Percentiles rank a stretch among this genome's conserved stretches.
phyloP scores from a whole-genome alignment of 1,284 basidiomycete species.

The Boletus mariae region DNA sequence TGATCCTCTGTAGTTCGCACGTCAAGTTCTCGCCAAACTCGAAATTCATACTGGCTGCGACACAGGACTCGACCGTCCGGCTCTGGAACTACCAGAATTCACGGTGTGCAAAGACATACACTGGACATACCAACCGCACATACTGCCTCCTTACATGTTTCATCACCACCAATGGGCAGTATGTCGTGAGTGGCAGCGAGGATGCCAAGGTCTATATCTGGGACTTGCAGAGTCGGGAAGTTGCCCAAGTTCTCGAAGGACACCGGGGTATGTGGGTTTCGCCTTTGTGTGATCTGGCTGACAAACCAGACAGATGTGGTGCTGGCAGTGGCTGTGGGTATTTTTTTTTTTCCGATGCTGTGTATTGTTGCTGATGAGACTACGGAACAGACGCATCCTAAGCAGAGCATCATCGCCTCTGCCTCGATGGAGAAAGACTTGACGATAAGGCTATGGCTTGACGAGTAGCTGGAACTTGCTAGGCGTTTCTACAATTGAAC shows the following conservation, averaged over 20 bases:
- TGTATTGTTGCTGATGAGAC: constrained; percentile 7
- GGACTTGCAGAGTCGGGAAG: constrained; percentile 83
- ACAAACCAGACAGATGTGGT: constrained; percentile 51
- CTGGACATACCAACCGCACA: constrained; percentile 78
- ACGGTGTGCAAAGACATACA: constrained; percentile 90
- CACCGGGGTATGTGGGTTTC: constrained; percentile 61
- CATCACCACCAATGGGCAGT: constrained; percentile 49
- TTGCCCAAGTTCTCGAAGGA: constrained; percentile 73
- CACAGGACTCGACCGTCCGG: constrained; percentile 89
- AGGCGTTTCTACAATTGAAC: constrained; percentile 8
- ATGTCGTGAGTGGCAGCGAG: constrained; percentile 87
- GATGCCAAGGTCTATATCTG: constrained; percentile 86
- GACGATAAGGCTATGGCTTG: constrained; percentile 75
- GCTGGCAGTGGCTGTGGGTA: constrained; percentile 65
- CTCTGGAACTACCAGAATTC: constrained; percentile 94
- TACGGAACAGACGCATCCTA: constrained; percentile 63
- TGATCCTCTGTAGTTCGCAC: constrained; percentile 55
- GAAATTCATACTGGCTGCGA: constrained; percentile 82
- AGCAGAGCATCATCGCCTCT: constrained; percentile 69
- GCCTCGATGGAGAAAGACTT: constrained; percentile 83
- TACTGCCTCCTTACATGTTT: constrained; percentile 72
- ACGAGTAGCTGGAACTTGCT: constrained; percentile 34
- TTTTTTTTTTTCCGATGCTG: neutral
- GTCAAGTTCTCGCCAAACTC: constrained; percentile 91
- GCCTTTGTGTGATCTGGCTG: constrained; percentile 8